Base-by-base conservation (phyloP, 257 asterid species). In the Mitragyna speciosa region DNA sequence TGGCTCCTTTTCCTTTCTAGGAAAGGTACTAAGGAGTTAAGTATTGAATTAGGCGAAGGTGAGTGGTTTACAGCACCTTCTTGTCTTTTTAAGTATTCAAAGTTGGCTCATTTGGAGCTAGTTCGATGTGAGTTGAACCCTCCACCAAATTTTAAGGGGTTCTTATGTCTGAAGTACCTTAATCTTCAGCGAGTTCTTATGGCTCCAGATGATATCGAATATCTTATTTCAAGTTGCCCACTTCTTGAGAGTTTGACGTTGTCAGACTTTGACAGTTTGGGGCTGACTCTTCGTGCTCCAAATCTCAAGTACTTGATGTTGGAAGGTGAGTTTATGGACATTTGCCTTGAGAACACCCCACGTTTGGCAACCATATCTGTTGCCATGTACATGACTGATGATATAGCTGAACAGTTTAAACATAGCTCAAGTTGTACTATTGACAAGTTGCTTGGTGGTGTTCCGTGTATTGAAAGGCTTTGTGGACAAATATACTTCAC, bases 291-390 rank as follows among this genome's bases (percentile, higher is more conserved):
- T 72, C 77, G 85, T 52, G 97, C 99, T 54, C 98, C 98, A 75
- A 94, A 94, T 76, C 97, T 94, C 70, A 92, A 90, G 69, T 81
- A 87, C 87, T 85, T 96, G 86, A 81, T 70, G 84, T 88, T 96
- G 86, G 99, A 96, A 84, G 99, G 99, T 31, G 97, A 94, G 78
- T 94, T 94, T 80, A 92, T 89, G 90, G 96, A 93, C 70, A 82
- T 94, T 61, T 86, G 85, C 43, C 96, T 96, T 76, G 92, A 84
- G 79, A 86, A 88, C 83, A 89, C 98, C 28, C 98, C 97, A 0
- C 84, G 12, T 80, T 86, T 96, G 89, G 84, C 81, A 61, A 83
- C 81, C 59, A 81, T 89, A 80, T 90, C 91, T 33, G 88, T 94
- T 84, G 89, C 90, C 77, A 86, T 90, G 93, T 93, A 93, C 87